phyloP scores from a whole-genome alignment of 768 basidiomycete genomes.

The Trametes elegans region DNA sequence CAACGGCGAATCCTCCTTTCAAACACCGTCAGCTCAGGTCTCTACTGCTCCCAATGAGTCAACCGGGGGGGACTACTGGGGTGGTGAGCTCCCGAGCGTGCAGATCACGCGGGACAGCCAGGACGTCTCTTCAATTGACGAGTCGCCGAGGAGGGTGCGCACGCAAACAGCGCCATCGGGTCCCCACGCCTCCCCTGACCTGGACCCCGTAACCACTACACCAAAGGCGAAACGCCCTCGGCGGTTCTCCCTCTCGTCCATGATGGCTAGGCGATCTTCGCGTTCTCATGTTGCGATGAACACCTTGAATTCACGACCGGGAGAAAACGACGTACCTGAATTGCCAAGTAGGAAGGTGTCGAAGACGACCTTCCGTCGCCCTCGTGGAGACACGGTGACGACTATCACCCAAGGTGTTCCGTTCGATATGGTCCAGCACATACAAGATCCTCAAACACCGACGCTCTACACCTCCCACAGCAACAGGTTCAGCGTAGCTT shows the following conservation, averaged over 20 bases:
- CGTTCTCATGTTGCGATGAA: constrained; percentile 16
- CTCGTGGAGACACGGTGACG: constrained; percentile 6
- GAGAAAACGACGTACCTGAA: too few species aligned
- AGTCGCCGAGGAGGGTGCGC: not conserved
- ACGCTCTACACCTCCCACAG: not conserved
- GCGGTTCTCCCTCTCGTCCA: constrained; percentile 29
- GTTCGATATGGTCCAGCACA: not conserved
- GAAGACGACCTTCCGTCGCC: too few species aligned
- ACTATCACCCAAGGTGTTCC: constrained; percentile 10
- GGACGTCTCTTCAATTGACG: not conserved
- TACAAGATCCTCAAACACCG: not conserved
- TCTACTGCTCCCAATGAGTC: not conserved
- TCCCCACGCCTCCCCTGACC: not conserved
- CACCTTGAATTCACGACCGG: not conserved
- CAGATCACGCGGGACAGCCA: not conserved
- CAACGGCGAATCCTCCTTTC: not conserved
- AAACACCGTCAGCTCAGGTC: not conserved
- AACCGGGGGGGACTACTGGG: constrained; percentile 3
- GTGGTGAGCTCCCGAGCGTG: constrained; percentile 9
- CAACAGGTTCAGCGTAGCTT: not conserved
- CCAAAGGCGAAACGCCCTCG: constrained; percentile 18
- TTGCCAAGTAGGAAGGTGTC: too few species aligned
- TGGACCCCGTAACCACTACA: not conserved
- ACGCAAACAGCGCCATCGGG: constrained; percentile 12
- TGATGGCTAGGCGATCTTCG: constrained; percentile 20